Base-by-base conservation (phyloP, 768 basidiomycete genomes). In the Boletales sp. region DNA sequence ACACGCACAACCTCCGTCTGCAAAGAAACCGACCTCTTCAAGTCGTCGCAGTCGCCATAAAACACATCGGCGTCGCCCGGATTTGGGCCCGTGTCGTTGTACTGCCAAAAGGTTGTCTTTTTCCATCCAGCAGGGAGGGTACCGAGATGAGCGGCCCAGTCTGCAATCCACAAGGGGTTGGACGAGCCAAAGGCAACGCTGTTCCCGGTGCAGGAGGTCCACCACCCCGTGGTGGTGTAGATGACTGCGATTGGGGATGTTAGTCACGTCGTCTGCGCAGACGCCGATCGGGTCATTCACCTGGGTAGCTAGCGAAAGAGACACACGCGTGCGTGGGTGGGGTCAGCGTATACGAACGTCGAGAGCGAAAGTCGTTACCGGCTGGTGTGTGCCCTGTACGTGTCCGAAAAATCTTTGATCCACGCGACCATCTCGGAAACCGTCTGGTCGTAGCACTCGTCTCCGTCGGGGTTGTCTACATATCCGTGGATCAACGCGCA, bases 171-270 rank as follows among this genome's bases (percentile, higher is more conserved):
- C 3, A 87, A 69, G 2, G 83, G 81, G 60, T 77, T 83, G 46
- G 68, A 75, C 2, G 58, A 46, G 1, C 61, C 74, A 53, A 86
- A 86, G 5, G 65, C 67, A 13, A 69, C 66, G 47, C 74, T 80
- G 61, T 83, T 80, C 0, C 79, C 82, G 2, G 85, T 86, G 63
- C 85, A 87, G 8, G 72, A 74, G 11, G 56, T 77, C 85, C 85
- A 87, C 84, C 84, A 86, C 60, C 77, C 70, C 10, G 81, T 83
- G 3, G 79, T 82, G 30, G 80, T 80, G 55, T 85, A 86, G 48
- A 84, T 82, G 36, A 79, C 80, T 78, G 24, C 24, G 24, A 27
- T 47, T 4, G 34, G 34, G 1, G 17, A 8, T 11, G 39, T 62
- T 31, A 56, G 19, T 18, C 36, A 41, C 19, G 21, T 3, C 24